phyloP scores from a whole-genome alignment of 2,329 filamentous ascomycete genomes.

The Beauveria asiatica region DNA sequence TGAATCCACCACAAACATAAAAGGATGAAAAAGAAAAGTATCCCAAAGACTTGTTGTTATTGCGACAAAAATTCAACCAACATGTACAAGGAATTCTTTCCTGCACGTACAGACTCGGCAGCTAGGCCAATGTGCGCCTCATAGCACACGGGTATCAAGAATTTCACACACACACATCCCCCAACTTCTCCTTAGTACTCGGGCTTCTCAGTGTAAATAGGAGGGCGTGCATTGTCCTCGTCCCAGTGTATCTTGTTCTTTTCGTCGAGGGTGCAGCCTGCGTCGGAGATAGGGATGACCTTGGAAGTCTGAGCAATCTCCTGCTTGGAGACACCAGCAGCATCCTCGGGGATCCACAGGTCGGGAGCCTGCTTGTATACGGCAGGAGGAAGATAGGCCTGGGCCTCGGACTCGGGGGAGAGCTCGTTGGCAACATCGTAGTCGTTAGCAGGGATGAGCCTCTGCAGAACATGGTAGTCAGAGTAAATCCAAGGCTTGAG shows the following conservation, averaged over 20 bases:
- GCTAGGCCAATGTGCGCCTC: background rate
- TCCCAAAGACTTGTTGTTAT: background rate
- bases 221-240: conserved; percentile 31
- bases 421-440: conserved; percentile 47
- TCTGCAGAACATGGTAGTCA: conserved; percentile 63
- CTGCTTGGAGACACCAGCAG: conserved; percentile 59
- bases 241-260: conserved; percentile 44
- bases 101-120: background rate
- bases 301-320: conserved; percentile 60
- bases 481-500: conserved; percentile 70
- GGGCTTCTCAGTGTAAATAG: conserved; percentile 37
- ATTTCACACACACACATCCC: background rate
- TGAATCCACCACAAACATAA: background rate
- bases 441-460: conserved; percentile 54
- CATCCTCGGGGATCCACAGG: conserved; percentile 70
- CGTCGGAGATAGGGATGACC: conserved; percentile 63
- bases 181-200: conserved; percentile 26
- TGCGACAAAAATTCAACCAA: background rate
- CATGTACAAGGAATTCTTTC: background rate
- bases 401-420: conserved; percentile 48
- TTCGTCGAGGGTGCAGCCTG: conserved; percentile 60
- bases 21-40: background rate
- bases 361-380: conserved; percentile 52
- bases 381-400: conserved; percentile 66
- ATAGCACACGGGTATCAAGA: conserved; percentile 10